Base-by-base conservation (phyloP, 495 filamentous ascomycete species). In the Aspergillus cavernicola region DNA sequence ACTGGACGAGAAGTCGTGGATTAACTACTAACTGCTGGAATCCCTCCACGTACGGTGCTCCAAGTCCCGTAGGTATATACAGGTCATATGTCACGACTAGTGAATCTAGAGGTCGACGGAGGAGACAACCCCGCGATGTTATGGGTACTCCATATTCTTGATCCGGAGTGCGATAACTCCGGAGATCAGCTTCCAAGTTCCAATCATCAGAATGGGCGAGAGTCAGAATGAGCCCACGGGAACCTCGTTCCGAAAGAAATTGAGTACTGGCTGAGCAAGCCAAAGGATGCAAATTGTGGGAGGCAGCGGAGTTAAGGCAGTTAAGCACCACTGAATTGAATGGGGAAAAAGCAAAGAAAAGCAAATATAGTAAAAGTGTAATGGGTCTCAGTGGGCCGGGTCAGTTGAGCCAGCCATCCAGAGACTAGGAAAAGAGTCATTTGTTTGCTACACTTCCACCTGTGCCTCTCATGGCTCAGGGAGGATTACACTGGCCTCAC, bases 401-500 rank as follows among this genome's bases (percentile, higher is more conserved):
- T 5, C 8, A 28, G 9, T 44, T 29, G 8, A 46, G 29, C 42
- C 29, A 22, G 42, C 55, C 55, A 52, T 47, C 49, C 44, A 31
- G 44, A 60, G 20, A 10, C 45, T 57, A 48, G 49, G 48, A 24
- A 23, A 57, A 22, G 10, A 23, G 58, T 52, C 46, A 48, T 51
- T 44, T 51, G 56, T 55, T 62, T 63, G 43, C 53, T 59, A 48
- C 41, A 42, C 39, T 49, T 44, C 13, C 11, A n/a, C 22, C 10
- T 41, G 41, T 49, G 33, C 41, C 29, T 20, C 15, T 60, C 52
- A 65, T 41, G 52, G 37, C 41, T 59, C 55, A 51, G 67, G 65
- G 55, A 76, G 65, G 24, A 73, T 16, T 40, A 75, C 67, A 50
- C 74, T 78, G 23, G 74, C 74, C 60, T 78, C 74, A n/a, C 73